Percentiles rank a stretch among this genome's conserved stretches.
Conservation (phyloP, 2,329 filamentous ascomycete genomes). For the Aureobasidium sp. region DNA sequence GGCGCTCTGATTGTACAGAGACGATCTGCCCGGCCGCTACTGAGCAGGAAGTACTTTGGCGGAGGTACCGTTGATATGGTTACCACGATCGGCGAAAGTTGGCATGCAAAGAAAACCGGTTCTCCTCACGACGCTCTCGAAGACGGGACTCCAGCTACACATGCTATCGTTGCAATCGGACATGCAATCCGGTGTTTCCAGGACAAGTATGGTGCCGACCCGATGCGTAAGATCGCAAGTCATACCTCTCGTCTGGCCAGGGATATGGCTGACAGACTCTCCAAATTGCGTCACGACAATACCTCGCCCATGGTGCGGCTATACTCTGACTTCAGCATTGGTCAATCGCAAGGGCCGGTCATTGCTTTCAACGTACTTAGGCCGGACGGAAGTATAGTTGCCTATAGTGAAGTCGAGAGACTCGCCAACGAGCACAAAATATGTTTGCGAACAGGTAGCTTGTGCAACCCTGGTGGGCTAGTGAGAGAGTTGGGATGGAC, state of each 20-base stretch:
- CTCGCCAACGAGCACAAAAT: conserved; percentile 47
- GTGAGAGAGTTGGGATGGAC: conserved; percentile 41
- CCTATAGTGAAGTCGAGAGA: conserved; percentile 51
- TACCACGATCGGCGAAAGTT: conserved; percentile 42
- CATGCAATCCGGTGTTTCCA: conserved; percentile 50
- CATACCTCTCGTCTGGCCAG: conserved; percentile 48
- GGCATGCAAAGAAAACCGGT: conserved; percentile 46
- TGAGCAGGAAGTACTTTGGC: conserved; percentile 54
- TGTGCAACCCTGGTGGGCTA: conserved; percentile 47
- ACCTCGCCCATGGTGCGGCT: conserved; percentile 43
- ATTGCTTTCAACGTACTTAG: conserved; percentile 54
- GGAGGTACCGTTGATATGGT: conserved; percentile 59
- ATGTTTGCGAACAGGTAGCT: conserved; percentile 51
- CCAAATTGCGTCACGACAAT: conserved; percentile 43
- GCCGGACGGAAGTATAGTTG: conserved; percentile 44
- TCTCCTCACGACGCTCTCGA: conserved; percentile 54
- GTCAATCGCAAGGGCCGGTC: conserved; percentile 51
- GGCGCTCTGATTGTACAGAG: conserved; percentile 51
- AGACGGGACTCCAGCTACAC: conserved; percentile 59
- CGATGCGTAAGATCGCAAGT: conserved; percentile 28
- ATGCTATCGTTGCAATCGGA: conserved; percentile 54
- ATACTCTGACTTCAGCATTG: conserved; percentile 43
- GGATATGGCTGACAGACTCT: conserved; percentile 41
- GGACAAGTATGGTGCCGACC: conserved; percentile 35
- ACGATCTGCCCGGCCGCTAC: conserved; percentile 46